A percentile compares a stretch with the other conserved stretches of the same genome.
These are phyloP conservation scores for Strobilomyces confusus DNA, from an alignment of 768 basidiomycete genomes.

Conservation along the genomic window DNA sequence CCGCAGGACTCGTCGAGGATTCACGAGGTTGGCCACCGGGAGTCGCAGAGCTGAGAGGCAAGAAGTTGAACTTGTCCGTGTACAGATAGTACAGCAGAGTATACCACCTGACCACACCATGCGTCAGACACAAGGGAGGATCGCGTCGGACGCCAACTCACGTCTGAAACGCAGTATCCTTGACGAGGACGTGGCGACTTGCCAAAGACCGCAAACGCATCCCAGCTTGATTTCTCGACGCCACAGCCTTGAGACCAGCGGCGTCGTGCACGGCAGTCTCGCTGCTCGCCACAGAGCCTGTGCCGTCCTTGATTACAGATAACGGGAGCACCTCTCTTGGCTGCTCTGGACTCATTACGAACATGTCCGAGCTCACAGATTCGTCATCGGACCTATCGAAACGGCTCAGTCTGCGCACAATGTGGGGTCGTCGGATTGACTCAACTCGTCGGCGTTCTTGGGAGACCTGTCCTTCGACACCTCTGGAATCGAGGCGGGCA, in stretches of 20 bases:
- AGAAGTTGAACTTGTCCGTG: no score
- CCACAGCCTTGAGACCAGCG: not conserved
- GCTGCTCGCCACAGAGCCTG: not conserved
- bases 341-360: conserved; percentile 13
- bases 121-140: not conserved
- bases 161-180: conserved; percentile 30
- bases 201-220: not conserved
- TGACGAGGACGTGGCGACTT: conserved; percentile 25
- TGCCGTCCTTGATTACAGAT: not conserved
- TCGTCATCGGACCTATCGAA: not conserved
- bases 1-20: not conserved
- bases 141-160: not conserved
- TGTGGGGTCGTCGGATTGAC: no score
- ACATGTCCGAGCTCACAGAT: not conserved
- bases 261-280: not conserved
- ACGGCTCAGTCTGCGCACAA: no score
- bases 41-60: no score
- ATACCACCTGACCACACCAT: not conserved
- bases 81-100: conserved; percentile 41
- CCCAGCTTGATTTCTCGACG: not conserved
- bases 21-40: not conserved
- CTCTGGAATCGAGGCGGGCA: not conserved
- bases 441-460: conserved; percentile 5
- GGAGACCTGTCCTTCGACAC: not conserved
- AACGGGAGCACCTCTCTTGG: not conserved